phyloP scores from a whole-genome alignment of 495 filamentous ascomycete genomes.

The Cladorrhinum samala region DNA sequence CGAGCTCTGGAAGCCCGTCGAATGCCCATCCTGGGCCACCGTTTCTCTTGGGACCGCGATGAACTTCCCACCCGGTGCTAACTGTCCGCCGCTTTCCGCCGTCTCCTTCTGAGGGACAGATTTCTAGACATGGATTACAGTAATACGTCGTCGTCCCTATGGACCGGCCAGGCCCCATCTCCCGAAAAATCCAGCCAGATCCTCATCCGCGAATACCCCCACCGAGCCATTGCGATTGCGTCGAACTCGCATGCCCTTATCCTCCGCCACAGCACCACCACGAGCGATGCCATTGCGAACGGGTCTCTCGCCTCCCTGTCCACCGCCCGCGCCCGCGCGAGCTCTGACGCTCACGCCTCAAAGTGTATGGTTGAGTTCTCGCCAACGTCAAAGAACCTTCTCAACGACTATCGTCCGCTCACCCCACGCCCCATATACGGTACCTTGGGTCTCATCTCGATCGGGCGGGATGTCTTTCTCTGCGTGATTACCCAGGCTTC shows the following conservation, averaged over 20 bases:
- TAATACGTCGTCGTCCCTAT: constrained; percentile 20
- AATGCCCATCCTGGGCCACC: background rate
- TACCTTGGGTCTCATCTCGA: constrained; percentile 82
- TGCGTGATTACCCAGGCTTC: constrained; percentile 78
- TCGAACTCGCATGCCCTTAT: constrained; percentile 74
- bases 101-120: background rate
- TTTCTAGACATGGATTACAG: constrained; percentile 23
- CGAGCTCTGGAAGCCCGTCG: background rate
- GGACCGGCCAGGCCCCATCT: constrained; percentile 31
- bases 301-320: constrained; percentile 44
- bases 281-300: constrained; percentile 46
- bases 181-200: constrained; percentile 47
- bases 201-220: constrained; percentile 69
- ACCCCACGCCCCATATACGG: constrained; percentile 73
- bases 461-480: constrained; percentile 81
- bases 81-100: background rate
- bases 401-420: constrained; percentile 67
- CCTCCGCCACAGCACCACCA: constrained; percentile 64
- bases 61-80: constrained; percentile 2
- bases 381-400: constrained; percentile 53
- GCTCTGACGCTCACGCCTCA: constrained; percentile 34
- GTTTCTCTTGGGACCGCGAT: constrained; percentile 4
- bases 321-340: constrained; percentile 32
- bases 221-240: constrained; percentile 76
- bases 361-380: constrained; percentile 88